Evolutionary conservation across 2,329 filamentous ascomycete genomes (phyloP), one percentile per base, ranked within the genome.

Genomic region (Blastomyces emzantsi): DNA sequence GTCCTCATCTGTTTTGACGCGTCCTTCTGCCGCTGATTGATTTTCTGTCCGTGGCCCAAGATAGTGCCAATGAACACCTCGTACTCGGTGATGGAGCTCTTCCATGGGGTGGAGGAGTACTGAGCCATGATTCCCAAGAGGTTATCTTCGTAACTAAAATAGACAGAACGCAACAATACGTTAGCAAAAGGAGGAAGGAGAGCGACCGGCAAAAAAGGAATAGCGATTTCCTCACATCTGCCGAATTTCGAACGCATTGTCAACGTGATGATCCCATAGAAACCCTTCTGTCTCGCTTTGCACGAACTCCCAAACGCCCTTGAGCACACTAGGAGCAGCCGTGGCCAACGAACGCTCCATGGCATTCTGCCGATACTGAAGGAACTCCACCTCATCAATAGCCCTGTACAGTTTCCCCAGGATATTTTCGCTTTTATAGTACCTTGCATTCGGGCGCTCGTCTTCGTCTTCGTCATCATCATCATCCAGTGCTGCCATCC

Each of bases 331-430:
- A 45, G 57, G 57, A 54, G n/a, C 51, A 5, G 39, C 59, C 51
- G 36, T 49, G 7, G 19, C 17, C 43, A 43, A 60, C 15, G 69
- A 28, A 33, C 15, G 8, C 67, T 69, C 3, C 73, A 66, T 0
- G 60, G 67, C 17, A 71, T 70, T 55, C 73, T 77, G 49, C 82
- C 86, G 74, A 5, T 82, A 72, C 9, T 74, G 68, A 78, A 87
- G 87, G 54, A 92, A 88, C 61, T 82, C 80, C 56, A 80, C 79
- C 73, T 94, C 90, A 68, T 95, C 85, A 13, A 95, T 86, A 0
- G 81, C 82, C 1, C 89, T 84, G 71, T 89, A 94, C 0, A 95
- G 78, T 4, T 80, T 74, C 0, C 90, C 90, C 0, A 94, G 80
- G 0, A 88, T 79, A 67, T 90, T 90, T 0, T 84, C 68, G 1